Evolutionary conservation across 345 rosid genomes (phyloP).

Genomic region (Brassica nigra): DNA sequence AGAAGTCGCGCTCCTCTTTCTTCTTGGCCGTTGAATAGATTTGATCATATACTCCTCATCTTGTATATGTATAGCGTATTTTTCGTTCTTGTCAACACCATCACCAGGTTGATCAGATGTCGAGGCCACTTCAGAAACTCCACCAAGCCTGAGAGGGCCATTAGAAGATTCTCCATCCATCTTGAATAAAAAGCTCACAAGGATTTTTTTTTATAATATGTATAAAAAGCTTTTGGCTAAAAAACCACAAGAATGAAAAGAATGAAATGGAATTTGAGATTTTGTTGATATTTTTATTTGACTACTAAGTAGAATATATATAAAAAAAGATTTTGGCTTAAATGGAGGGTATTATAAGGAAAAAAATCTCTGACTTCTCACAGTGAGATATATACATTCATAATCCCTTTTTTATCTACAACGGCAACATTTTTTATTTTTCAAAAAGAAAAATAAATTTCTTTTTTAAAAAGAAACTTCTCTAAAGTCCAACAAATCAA

Average conservation of each 20-base stretch:
- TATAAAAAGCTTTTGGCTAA: background rate
- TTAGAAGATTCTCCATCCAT: constrained; percentile 24
- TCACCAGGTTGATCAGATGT: constrained; percentile 28
- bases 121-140: constrained; percentile 36
- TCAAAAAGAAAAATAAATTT: background rate
- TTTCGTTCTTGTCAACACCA: constrained; percentile 59
- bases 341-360: background rate
- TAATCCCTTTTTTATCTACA: background rate
- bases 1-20: constrained; percentile 37
- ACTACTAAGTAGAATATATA: background rate
- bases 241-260: background rate
- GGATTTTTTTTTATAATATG: background rate
- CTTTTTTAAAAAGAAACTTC: background rate
- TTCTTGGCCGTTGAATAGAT: constrained; percentile 51
- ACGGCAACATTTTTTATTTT: background rate
- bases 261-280: background rate
- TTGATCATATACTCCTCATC: constrained; percentile 61
- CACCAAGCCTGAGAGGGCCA: constrained; percentile 46
- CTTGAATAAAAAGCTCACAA: background rate
- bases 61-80: constrained; percentile 61
- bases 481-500: background rate
- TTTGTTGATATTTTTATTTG: background rate
- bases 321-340: background rate
- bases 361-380: background rate
- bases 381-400: background rate